Percentiles rank a stretch among this genome's conserved stretches.
Evolutionary conservation across 768 basidiomycete species (phyloP).

Genomic region (Gautieria morchelliformis): DNA sequence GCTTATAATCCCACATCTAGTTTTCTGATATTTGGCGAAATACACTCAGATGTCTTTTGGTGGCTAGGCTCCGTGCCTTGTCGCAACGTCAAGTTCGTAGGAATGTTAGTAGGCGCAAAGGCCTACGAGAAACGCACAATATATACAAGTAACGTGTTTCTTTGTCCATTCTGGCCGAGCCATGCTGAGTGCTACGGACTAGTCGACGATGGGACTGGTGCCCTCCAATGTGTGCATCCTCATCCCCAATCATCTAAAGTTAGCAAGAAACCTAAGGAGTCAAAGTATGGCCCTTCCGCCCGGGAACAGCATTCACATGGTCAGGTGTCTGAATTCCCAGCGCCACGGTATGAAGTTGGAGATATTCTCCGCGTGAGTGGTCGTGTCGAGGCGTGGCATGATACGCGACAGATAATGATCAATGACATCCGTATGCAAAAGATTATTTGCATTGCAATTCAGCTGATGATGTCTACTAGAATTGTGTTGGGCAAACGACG

Average conservation of each 20-base stretch:
- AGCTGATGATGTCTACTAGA: background rate
- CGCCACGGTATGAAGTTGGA: conserved; percentile 26
- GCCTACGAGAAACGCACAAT: conserved; percentile 48
- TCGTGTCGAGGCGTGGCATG: conserved; percentile 29
- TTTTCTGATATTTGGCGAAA: background rate
- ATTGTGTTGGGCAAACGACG: conserved; percentile 39
- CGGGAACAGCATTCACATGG: conserved; percentile 16
- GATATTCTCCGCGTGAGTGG: conserved; percentile 38
- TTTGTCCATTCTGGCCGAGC: background rate
- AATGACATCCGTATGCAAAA: conserved; percentile 40
- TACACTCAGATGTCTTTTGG: conserved; percentile 7
- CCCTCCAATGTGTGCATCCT: conserved; percentile 55
- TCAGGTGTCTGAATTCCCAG: conserved; percentile 25
- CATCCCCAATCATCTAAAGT: conserved; percentile 20
- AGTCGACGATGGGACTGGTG: conserved; percentile 76
- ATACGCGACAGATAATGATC: conserved; percentile 37
- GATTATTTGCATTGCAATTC: background rate
- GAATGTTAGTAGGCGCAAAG: conserved; percentile 54
- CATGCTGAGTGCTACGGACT: conserved; percentile 3
- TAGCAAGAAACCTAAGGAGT: conserved; percentile 6
- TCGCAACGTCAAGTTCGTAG: conserved; percentile 50
- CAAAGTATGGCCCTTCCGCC: conserved; percentile 5
- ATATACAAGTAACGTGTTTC: conserved; percentile 43
- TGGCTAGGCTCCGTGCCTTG: conserved; percentile 58
- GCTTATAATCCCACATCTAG: background rate